Percentiles rank a stretch among this genome's conserved stretches.
Conservation (phyloP, 331 rosid genomes). For the Pyrus hybrid region DNA sequence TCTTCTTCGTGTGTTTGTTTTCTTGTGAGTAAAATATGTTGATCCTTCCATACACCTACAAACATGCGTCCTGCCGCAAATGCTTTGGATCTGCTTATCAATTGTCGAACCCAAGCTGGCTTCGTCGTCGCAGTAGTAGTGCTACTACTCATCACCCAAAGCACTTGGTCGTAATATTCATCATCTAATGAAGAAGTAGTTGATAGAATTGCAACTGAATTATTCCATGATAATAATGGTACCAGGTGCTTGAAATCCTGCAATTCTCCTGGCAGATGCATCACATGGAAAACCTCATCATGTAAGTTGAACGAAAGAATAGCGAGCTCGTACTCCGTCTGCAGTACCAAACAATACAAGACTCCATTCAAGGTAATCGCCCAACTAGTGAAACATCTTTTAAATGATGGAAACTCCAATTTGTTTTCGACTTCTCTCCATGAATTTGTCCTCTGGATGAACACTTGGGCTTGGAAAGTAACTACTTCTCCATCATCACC, state of each 20-base stretch:
- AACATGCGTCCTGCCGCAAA: not conserved
- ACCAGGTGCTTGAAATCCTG: not conserved
- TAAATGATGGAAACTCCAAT: not conserved
- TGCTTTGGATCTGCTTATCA: not conserved
- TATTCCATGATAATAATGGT: not conserved
- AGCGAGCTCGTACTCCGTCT: not conserved
- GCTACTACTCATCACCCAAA: not conserved
- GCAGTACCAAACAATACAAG: not conserved
- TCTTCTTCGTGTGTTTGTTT: not conserved
- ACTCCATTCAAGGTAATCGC: not conserved
- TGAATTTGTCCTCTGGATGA: not conserved
- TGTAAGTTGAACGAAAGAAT: not conserved
- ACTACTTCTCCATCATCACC: not conserved
- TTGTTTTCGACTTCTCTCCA: not conserved
- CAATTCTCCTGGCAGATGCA: not conserved
- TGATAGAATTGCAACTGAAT: not conserved
- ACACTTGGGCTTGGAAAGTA: not conserved
- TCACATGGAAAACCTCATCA: not conserved
- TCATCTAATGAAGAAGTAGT: not conserved
- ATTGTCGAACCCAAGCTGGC: not conserved
- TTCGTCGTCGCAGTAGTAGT: not conserved
- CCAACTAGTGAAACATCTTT: not conserved
- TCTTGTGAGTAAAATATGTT: not conserved
- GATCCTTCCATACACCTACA: not conserved
- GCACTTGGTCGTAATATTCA: not conserved